Evolutionary conservation across 192 early-diverging fungal genomes (phyloP).

Genomic region (Dimargaris cristalligena): DNA sequence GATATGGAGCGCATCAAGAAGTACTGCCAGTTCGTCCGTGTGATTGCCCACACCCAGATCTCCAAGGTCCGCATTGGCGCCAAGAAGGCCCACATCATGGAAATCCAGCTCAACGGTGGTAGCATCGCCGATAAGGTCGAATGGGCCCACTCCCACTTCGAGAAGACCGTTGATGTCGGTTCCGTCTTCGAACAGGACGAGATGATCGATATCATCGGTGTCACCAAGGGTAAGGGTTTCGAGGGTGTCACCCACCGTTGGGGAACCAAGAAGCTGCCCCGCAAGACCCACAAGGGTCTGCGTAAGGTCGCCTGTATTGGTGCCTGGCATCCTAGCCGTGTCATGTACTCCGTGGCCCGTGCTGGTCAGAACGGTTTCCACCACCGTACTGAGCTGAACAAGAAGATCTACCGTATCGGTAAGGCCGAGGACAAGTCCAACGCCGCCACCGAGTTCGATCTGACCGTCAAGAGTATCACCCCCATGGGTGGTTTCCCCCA

Average conservation of each 20-base stretch:
- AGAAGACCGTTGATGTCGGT: slow-evolving; percentile 78
- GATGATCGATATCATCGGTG: slow-evolving; percentile 96
- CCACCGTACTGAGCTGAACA: slow-evolving; percentile 99
- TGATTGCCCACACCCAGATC: slow-evolving; percentile 96
- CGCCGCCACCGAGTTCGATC: slow-evolving; percentile 92
- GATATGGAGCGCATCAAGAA: slow-evolving; percentile 98
- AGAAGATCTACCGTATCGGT: slow-evolving; percentile 99
- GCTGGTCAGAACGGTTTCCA: slow-evolving; percentile 99
- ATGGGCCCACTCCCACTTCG: slow-evolving; percentile 94
- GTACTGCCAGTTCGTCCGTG: slow-evolving; percentile 96
- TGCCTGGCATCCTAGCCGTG: slow-evolving; percentile 91
- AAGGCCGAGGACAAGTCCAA: slow-evolving; percentile 63
- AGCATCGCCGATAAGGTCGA: slow-evolving; percentile 91
- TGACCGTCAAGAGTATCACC: slow-evolving; percentile 90
- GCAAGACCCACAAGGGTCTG: slow-evolving; percentile 99
- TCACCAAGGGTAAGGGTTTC: slow-evolving; percentile 99
- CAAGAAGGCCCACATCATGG: slow-evolving; percentile 99
- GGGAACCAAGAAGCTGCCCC: slow-evolving; percentile 99
- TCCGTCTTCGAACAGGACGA: slow-evolving; percentile 97
- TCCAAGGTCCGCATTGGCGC: slow-evolving; percentile 85
- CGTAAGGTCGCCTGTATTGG: slow-evolving; percentile 99
- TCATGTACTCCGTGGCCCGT: slow-evolving; percentile 98
- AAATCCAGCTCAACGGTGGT: slow-evolving; percentile 99
- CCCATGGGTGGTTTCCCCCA: slow-evolving; percentile 99
- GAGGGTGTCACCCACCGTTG: slow-evolving; percentile 98